Conservation (phyloP, 768 basidiomycete genomes). For the Hygrocybe punicea region DNA sequence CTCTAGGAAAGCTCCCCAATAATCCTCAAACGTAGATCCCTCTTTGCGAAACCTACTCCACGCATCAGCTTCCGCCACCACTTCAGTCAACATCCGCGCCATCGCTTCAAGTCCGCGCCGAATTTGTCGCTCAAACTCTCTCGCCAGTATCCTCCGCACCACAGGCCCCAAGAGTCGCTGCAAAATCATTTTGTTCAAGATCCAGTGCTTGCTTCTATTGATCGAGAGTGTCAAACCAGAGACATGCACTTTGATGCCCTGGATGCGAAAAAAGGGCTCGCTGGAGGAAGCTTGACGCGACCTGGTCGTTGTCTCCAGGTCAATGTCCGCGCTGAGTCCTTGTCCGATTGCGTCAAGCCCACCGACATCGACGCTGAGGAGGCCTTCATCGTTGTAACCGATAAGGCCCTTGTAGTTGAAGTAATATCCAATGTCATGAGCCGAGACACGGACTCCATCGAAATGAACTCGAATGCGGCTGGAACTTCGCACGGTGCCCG, state of each 20-base stretch:
- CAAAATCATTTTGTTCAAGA: conserved; percentile 36
- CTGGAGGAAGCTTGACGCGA: conserved; percentile 5
- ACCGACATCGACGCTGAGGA: conserved; percentile 37
- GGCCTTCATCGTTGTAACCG: conserved; percentile 38
- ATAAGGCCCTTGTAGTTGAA: conserved; percentile 31
- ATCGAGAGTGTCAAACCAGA: conserved; percentile 32
- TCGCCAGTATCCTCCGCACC: conserved; percentile 26
- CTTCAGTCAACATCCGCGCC: conserved; percentile 26
- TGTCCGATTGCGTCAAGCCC: conserved; percentile 9
- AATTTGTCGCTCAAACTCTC: conserved; percentile 28
- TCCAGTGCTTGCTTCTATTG: conserved; percentile 38
- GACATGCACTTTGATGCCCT: conserved; percentile 29
- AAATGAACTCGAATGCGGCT: conserved; percentile 29
- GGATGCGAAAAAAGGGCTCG: conserved; percentile 30
- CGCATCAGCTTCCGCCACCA: conserved; percentile 22
- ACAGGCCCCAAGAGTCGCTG: conserved; percentile 36
- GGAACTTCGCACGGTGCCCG: conserved; percentile 19
- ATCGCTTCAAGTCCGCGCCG: conserved; percentile 24
- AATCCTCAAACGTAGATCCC: conserved; percentile 22
- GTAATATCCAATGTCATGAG: conserved; percentile 39
- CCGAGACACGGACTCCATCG: conserved; percentile 35
- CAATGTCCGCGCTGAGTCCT: conserved; percentile 31
- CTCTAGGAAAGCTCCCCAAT: conserved; percentile 27
- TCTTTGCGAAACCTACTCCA: conserved; percentile 10
- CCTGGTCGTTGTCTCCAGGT: conserved; percentile 27